Conservation (phyloP, 441 rosid genomes). For the Corymbia citriodora region DNA sequence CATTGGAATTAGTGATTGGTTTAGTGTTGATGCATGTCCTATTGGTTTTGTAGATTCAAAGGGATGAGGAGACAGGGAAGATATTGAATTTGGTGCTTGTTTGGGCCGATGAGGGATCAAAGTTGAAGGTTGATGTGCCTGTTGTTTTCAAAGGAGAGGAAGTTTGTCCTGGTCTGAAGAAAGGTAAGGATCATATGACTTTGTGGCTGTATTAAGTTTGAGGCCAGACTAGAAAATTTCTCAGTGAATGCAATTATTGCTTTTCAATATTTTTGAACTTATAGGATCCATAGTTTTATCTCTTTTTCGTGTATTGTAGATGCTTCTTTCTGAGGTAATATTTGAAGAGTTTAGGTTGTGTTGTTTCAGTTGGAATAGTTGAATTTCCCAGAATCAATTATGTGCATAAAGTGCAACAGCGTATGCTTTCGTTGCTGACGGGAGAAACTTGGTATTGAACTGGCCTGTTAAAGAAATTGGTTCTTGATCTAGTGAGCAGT, state of each 20-base stretch:
- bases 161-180: slow-evolving; percentile 58
- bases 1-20: neutral
- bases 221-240: neutral
- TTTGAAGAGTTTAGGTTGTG: neutral
- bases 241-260: neutral
- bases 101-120: slow-evolving; percentile 79
- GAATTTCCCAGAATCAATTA: neutral
- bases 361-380: neutral
- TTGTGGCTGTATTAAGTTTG: neutral
- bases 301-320: neutral
- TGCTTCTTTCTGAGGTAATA: neutral
- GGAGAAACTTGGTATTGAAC: neutral
- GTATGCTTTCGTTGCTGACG: neutral
- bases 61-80: slow-evolving; percentile 69
- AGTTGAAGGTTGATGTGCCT: slow-evolving; percentile 79
- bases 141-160: slow-evolving; percentile 78
- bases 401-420: neutral
- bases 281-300: neutral
- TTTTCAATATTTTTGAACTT: neutral
- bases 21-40: neutral
- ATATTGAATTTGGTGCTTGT: slow-evolving; percentile 81
- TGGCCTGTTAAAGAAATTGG: neutral
- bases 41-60: slow-evolving; percentile 50
- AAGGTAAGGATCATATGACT: slow-evolving; percentile 36
- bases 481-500: neutral